Evolutionary conservation across 1,139 yeast genomes (phyloP).

Genomic region (Suhomyces bolitotheri): DNA sequence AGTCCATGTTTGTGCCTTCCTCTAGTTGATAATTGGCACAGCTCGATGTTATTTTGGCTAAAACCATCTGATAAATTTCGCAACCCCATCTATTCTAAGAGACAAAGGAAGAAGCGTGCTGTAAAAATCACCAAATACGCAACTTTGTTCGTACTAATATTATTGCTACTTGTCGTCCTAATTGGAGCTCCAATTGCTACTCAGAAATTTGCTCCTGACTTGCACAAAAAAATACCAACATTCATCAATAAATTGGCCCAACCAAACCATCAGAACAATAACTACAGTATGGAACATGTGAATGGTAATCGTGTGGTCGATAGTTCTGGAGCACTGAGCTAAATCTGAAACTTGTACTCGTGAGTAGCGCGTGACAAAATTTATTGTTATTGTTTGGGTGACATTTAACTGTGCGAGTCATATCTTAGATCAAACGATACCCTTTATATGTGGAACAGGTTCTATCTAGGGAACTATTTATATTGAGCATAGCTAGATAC

Average conservation of each 20-base stretch:
- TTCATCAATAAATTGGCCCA: slow-evolving; percentile 47
- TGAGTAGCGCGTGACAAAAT: too few relatives aligned
- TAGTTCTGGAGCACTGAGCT: too few relatives aligned
- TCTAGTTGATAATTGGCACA: slow-evolving; percentile 71
- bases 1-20: slow-evolving; percentile 57
- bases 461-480: too few relatives aligned
- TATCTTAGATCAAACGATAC: too few relatives aligned
- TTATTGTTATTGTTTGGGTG: too few relatives aligned
- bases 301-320: too few relatives aligned
- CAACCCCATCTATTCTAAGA: slow-evolving; percentile 28
- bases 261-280: too few relatives aligned
- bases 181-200: slow-evolving; percentile 32
- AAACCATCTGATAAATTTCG: slow-evolving; percentile 32
- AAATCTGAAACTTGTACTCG: too few relatives aligned
- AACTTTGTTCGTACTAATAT: slow-evolving; percentile 22
- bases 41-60: slow-evolving; percentile 79
- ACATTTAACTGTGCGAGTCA: too few relatives aligned
- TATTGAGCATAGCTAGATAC: too few relatives aligned
- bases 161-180: slow-evolving; percentile 20
- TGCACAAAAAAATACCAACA: slow-evolving; percentile 17
- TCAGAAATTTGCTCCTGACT: slow-evolving; percentile 18
- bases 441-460: too few relatives aligned
- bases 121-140: slow-evolving; percentile 13
- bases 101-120: slow-evolving; percentile 18
- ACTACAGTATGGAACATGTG: too few relatives aligned